These are phyloP conservation scores for Globisporangium radiosum DNA, from an alignment of 352 stramenopile genomes.

Conservation along the genomic window DNA sequence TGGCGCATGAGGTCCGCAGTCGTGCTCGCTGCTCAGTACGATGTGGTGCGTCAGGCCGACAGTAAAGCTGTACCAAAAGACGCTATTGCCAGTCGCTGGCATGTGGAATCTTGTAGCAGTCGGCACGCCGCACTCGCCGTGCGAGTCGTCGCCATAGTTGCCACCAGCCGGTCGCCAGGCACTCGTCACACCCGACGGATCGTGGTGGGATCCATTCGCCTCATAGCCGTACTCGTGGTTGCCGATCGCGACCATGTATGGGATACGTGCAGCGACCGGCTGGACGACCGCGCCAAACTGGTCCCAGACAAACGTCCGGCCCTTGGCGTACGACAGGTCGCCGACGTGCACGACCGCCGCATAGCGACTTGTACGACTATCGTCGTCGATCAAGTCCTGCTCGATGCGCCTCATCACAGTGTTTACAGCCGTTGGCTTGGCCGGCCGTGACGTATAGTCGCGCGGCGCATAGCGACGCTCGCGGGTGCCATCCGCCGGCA, in stretches of 20 bases:
- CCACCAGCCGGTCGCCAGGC: conserved; percentile 53
- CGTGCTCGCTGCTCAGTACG: conserved; percentile 37
- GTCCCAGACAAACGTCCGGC: conserved; percentile 69
- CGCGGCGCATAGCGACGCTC: neutral
- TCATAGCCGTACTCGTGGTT: conserved; percentile 45
- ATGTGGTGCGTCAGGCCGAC: conserved; percentile 87
- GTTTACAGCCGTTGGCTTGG: neutral
- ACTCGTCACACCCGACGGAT: conserved; percentile 34
- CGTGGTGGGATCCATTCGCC: conserved; percentile 38
- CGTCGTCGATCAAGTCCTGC: neutral
- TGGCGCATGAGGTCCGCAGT: conserved; percentile 10
- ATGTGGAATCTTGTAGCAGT: conserved; percentile 70
- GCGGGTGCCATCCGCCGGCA: neutral
- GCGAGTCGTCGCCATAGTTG: conserved; percentile 70
- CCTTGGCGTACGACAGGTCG: conserved; percentile 68
- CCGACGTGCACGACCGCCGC: conserved; percentile 71
- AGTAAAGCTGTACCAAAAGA: conserved; percentile 90
- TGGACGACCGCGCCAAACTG: conserved; percentile 70
- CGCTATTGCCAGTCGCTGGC: conserved; percentile 42
- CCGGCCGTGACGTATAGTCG: neutral
- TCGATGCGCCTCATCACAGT: neutral
- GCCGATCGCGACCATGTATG: conserved; percentile 50
- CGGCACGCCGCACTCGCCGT: conserved; percentile 67
- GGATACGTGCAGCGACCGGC: conserved; percentile 52
- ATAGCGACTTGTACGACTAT: conserved; percentile 16